Evolutionary conservation across 139 green algal genomes (phyloP), one percentile per base, ranked within the genome.

Genomic region (Pleodorina starrii): DNA sequence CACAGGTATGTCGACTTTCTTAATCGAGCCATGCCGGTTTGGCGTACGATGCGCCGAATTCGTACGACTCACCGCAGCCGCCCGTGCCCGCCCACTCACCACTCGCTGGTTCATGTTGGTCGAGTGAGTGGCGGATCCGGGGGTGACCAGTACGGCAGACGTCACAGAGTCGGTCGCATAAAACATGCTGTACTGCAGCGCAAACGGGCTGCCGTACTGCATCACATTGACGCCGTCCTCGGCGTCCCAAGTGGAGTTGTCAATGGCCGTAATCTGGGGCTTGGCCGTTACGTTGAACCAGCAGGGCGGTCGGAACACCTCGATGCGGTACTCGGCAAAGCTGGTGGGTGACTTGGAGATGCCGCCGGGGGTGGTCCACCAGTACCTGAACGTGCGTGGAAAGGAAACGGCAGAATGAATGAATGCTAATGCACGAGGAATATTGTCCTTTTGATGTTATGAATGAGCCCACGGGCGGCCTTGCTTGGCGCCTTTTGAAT

Each of bases 311-410:
- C 84, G 86, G 76, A 89, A 91, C 35, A 91, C 86, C 90, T 93
- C 90, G 48, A 84, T 82, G 57, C 90, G 90, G 87, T 93, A 93
- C 75, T 93, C 90, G 35, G 83, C 82, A 35, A 91, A 87, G 6
- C 42, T 69, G 43, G 79, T 77, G 19, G 78, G 54, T 0, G 77
- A 86, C 35, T 66, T 83, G 5, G 63, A 84, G 7, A 73, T 71
- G 60, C 63, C 63, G 59, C 44, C 63, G n/a, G 81, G 81, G n/a
- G 81, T 79, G 29, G 82, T 88, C 66, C 66, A 88, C 82, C 82
- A 79, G 44, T 71, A 88, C 66, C 66, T 88, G 40, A 19, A 48
- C 12, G 69, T 19, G 29, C 21, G 54, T 21, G 7, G 54, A 21
- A 66, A 5, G 6, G 2, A n/a, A n/a, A n/a, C n/a, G n/a, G n/a